A percentile compares a stretch with the other conserved stretches of the same genome.
Conservation (phyloP, 805 yeast genomes). For the Nakazawaea wyomingensis region DNA sequence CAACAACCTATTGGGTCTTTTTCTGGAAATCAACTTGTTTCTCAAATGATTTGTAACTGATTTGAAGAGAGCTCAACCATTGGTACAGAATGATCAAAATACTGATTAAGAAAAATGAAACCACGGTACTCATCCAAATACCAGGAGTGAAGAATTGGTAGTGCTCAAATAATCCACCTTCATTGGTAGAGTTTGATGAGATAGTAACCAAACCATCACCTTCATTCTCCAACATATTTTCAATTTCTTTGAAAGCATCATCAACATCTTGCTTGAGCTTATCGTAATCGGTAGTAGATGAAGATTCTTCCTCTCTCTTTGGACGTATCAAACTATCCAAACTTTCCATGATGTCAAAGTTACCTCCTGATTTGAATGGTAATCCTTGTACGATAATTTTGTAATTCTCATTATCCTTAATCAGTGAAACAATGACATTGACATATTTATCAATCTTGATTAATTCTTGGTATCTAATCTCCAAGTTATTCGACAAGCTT, state of each 20-base stretch:
- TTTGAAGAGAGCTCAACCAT: constrained; percentile 68
- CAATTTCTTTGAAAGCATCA: constrained; percentile 26
- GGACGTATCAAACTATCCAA: constrained; percentile 10
- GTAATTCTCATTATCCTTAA: constrained; percentile 10
- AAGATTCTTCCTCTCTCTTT: constrained; percentile 15
- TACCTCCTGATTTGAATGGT: constrained; percentile 18
- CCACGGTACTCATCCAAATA: constrained; percentile 68
- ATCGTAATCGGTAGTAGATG: constrained; percentile 18
- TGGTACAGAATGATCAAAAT: constrained; percentile 58
- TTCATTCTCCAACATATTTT: constrained; percentile 22
- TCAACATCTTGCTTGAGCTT: constrained; percentile 23
- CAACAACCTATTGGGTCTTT: constrained; percentile 37
- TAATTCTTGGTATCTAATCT: constrained; percentile 1
- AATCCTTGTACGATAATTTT: constrained; percentile 28
- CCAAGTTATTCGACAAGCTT: background rate
- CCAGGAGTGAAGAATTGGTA: constrained; percentile 79
- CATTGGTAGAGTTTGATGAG: constrained; percentile 3
- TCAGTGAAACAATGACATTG: constrained; percentile 6
- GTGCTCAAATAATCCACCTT: constrained; percentile 46
- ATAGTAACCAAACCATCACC: background rate
- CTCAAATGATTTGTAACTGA: constrained; percentile 79
- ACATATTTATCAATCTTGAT: constrained; percentile 7
- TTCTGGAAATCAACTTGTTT: constrained; percentile 52
- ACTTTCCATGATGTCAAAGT: constrained; percentile 1
- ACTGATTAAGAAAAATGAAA: constrained; percentile 52